These are phyloP conservation scores for Kurtzmaniella natalensis DNA, from an alignment of 1,139 yeast species.

Conservation along the genomic window DNA sequence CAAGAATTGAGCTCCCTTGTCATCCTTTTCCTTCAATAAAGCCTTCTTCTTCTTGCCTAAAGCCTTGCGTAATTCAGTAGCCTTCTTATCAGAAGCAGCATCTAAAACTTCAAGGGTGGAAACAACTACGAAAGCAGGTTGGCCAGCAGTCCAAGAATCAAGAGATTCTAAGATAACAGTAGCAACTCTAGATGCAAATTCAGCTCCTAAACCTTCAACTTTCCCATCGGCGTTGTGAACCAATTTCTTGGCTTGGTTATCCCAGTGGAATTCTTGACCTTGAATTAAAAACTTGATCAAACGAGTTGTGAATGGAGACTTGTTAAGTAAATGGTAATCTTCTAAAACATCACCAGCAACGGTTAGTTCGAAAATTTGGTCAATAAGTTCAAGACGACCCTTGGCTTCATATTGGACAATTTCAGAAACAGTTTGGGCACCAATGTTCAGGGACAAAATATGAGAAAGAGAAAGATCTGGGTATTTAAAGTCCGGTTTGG, in stretches of 20 bases:
- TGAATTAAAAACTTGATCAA: slow-evolving; percentile 75
- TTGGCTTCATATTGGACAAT: slow-evolving; percentile 44
- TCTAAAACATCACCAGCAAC: slow-evolving; percentile 72
- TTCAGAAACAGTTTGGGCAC: slow-evolving; percentile 81
- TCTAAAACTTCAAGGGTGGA: slow-evolving; percentile 56
- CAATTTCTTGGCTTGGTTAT: slow-evolving; percentile 65
- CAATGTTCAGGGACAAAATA: slow-evolving; percentile 65
- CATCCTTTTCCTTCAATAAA: slow-evolving; percentile 46
- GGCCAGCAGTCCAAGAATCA: slow-evolving; percentile 68
- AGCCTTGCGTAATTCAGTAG: slow-evolving; percentile 45
- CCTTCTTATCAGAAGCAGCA: slow-evolving; percentile 21
- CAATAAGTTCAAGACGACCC: slow-evolving; percentile 49
- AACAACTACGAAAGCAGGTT: slow-evolving; percentile 79
- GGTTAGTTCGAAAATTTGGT: slow-evolving; percentile 47
- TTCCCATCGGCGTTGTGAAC: slow-evolving; percentile 34
- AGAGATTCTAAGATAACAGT: slow-evolving; percentile 47
- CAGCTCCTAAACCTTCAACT: slow-evolving; percentile 56
- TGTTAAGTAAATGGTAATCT: slow-evolving; percentile 60
- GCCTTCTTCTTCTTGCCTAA: slow-evolving; percentile 51
- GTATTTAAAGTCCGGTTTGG: slow-evolving; percentile 15
- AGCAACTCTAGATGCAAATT: slow-evolving; percentile 53
- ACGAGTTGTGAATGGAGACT: slow-evolving; percentile 71
- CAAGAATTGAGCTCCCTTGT: slow-evolving; percentile 79
- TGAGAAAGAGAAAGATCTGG: slow-evolving; percentile 20
- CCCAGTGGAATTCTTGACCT: slow-evolving; percentile 53